Evolutionary conservation across 139 green algal genomes (phyloP).

Genomic region (Deuterostichococcus epilithicus): DNA sequence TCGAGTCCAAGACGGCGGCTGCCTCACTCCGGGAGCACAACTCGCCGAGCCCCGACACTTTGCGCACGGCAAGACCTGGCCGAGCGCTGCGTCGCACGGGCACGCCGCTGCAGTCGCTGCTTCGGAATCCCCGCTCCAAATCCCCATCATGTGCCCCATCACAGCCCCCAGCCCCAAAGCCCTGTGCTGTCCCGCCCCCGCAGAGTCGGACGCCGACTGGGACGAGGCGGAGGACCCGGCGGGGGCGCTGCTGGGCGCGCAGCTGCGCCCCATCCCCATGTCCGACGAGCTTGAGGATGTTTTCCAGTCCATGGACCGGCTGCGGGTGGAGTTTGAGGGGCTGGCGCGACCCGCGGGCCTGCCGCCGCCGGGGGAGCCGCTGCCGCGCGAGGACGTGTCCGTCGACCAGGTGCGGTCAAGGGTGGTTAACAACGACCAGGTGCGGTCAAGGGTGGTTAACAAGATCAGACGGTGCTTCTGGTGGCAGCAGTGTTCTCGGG

Average conservation of each 20-base stretch:
- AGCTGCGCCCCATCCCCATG: neutral
- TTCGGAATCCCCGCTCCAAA: neutral
- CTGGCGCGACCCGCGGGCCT: constrained; percentile 1
- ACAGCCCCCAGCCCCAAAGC: neutral
- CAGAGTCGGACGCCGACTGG: neutral
- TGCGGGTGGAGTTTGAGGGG: constrained; percentile 2
- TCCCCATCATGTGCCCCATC: too few species aligned
- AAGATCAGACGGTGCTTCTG: too few species aligned
- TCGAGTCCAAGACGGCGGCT: too few species aligned
- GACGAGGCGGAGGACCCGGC: neutral
- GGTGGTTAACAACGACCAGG: too few species aligned
- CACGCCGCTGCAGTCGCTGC: neutral
- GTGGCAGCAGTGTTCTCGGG: too few species aligned
- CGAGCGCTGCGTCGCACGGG: too few species aligned
- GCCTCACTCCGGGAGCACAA: too few species aligned
- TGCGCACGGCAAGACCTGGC: too few species aligned
- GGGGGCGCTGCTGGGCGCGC: neutral
- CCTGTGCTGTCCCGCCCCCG: neutral
- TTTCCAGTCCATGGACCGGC: constrained; percentile 10
- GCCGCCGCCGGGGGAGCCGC: constrained; percentile 1
- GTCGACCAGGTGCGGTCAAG: neutral
- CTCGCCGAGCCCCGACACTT: too few species aligned
- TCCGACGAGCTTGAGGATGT: constrained; percentile 21
- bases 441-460: too few species aligned
- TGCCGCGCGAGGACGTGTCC: neutral